These are phyloP conservation scores for Benincasa hispida DNA, from an alignment of 306 rosid species.

Conservation along the genomic window DNA sequence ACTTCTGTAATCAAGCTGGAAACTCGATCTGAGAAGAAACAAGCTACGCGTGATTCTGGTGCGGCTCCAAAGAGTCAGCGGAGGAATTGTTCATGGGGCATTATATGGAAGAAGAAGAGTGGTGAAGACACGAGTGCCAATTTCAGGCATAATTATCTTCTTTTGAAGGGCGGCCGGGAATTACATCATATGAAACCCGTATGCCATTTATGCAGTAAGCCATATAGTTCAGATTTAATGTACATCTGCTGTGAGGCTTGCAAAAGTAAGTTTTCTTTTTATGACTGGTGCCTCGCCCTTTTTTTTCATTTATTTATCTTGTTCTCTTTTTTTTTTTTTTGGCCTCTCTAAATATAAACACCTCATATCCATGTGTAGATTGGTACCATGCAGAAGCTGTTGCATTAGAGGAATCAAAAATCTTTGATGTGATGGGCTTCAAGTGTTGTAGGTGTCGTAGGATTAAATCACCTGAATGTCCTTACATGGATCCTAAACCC, in stretches of 20 bases:
- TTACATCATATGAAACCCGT: constrained; percentile 28
- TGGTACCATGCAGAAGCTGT: constrained; percentile 98
- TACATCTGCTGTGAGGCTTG: constrained; percentile 76
- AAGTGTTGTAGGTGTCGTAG: constrained; percentile 95
- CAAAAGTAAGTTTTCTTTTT: constrained; percentile 42
- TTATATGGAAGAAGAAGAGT: constrained; percentile 78
- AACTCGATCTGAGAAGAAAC: not conserved
- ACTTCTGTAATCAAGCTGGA: constrained; percentile 15
- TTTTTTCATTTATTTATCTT: not conserved
- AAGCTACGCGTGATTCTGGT: constrained; percentile 24
- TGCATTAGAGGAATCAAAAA: constrained; percentile 68
- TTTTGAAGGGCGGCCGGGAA: constrained; percentile 44
- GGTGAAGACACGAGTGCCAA: constrained; percentile 25
- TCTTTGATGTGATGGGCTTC: constrained; percentile 53
- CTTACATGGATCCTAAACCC: constrained; percentile 38
- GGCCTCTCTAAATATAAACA: not conserved
- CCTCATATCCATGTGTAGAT: constrained; percentile 27
- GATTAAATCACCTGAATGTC: constrained; percentile 81
- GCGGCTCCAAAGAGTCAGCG: constrained; percentile 29
- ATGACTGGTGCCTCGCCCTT: not conserved
- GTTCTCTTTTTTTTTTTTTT: not conserved
- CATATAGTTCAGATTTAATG: constrained; percentile 64
- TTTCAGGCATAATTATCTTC: constrained; percentile 60
- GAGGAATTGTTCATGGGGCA: constrained; percentile 61
- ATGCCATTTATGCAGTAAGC: constrained; percentile 63